These are phyloP conservation scores for Penicillium parvum DNA, from an alignment of 495 filamentous ascomycete genomes.

Conservation along the genomic window DNA sequence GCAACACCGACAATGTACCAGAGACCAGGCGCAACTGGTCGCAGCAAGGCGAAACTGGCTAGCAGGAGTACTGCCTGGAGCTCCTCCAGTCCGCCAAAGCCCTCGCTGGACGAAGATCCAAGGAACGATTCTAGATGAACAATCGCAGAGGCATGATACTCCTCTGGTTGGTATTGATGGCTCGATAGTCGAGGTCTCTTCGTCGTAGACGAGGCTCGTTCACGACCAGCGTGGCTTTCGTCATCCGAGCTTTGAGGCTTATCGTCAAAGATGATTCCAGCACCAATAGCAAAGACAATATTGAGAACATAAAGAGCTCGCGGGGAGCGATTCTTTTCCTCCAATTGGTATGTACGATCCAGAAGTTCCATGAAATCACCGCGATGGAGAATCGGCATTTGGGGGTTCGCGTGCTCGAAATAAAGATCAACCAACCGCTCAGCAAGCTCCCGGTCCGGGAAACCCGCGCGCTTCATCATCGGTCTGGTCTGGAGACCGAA, in stretches of 20 bases:
- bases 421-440: conserved; percentile 73
- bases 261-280: conserved; percentile 82
- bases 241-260: conserved; percentile 40
- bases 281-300: conserved; percentile 97
- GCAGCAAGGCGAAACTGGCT: conserved; percentile 83
- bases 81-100: conserved; percentile 80
- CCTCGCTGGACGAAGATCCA: conserved; percentile 55
- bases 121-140: conserved; percentile 86
- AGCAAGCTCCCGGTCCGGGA: conserved; percentile 72
- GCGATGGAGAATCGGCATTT: conserved; percentile 87
- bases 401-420: conserved; percentile 93
- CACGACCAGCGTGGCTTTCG: conserved; percentile 29
- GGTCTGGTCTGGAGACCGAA: conserved; percentile 90
- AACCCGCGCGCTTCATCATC: conserved; percentile 77
- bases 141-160: conserved; percentile 93
- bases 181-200: conserved; percentile 51
- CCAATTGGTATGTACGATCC: conserved; percentile 67
- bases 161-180: conserved; percentile 81
- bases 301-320: conserved; percentile 88
- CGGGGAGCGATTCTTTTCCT: conserved; percentile 65
- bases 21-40: conserved; percentile 86
- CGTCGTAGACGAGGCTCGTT: conserved; percentile 34
- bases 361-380: conserved; percentile 83
- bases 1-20: conserved; percentile 98
- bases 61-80: conserved; percentile 86